Conservation (phyloP, 225 moss, liverwort and hornwort species). For the Anthoceros angustus region DNA sequence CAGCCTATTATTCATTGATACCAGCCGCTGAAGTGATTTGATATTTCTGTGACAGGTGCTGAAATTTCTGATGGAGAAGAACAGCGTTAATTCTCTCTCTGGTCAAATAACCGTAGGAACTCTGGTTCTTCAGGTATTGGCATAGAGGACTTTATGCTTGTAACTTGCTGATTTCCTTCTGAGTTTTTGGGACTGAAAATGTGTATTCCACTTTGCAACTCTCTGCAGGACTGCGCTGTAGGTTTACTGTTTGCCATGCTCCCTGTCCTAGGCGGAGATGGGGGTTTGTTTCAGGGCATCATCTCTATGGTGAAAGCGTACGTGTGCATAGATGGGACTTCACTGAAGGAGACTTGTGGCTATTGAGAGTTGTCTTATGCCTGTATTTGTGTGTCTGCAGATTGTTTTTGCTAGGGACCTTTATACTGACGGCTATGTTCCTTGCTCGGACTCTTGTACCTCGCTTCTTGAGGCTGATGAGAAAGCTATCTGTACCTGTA, state of each 20-base stretch:
- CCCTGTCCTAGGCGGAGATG: conserved; percentile 83
- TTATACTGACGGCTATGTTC: conserved; percentile 49
- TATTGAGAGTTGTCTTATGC: not conserved
- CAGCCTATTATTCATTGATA: no score
- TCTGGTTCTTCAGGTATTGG: conserved; percentile 63
- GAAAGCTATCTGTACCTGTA: conserved; percentile 62
- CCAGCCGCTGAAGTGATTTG: no score
- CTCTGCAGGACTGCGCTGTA: conserved; percentile 63
- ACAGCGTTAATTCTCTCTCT: conserved; percentile 51
- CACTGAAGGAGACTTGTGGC: not conserved
- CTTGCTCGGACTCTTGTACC: conserved; percentile 64
- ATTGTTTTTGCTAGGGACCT: conserved; percentile 53
- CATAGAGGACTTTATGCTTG: no score
- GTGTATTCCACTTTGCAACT: not conserved
- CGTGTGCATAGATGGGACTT: conserved; percentile 10
- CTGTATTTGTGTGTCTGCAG: conserved; percentile 15
- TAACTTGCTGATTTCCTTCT: no score
- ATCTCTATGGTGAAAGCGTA: conserved; percentile 70
- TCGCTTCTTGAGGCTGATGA: conserved; percentile 73
- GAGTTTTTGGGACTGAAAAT: not conserved
- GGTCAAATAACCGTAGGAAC: conserved; percentile 96
- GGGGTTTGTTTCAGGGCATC: conserved; percentile 60
- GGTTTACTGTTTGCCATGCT: conserved; percentile 91
- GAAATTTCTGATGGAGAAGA: conserved; percentile 92
- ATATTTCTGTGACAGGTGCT: conserved; percentile 27